phyloP scores from a whole-genome alignment of 1,284 basidiomycete species.

The Pseudozyma pruni region DNA sequence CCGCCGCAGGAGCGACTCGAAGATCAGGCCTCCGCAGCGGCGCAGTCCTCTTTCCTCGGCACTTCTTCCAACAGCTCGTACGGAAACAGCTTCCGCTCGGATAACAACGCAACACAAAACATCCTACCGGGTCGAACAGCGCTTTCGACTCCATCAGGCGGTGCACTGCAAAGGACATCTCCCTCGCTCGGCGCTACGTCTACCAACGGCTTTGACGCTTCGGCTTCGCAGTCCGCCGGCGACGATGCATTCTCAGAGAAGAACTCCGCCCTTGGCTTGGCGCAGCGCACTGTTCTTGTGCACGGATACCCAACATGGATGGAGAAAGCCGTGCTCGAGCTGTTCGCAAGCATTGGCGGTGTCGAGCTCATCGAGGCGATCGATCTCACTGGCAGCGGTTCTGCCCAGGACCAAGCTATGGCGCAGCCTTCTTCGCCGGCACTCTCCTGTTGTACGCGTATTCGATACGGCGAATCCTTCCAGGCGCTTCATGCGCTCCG shows the following conservation, averaged over 20 bases:
- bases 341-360: conserved; percentile 49
- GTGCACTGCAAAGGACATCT: conserved; percentile 13
- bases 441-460: conserved; percentile 41
- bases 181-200: conserved; percentile 16
- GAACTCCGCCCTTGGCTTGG: conserved; percentile 22
- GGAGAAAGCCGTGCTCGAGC: conserved; percentile 50
- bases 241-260: conserved; percentile 11
- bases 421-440: conserved; percentile 23
- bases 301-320: conserved; percentile 54
- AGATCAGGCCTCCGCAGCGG: conserved; percentile 32
- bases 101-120: conserved; percentile 9
- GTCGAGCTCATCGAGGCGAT: conserved; percentile 51
- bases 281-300: conserved; percentile 53
- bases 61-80: conserved; percentile 7
- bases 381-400: conserved; percentile 44
- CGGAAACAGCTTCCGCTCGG: conserved; percentile 13
- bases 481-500: conserved; percentile 57
- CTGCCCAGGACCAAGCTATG: conserved; percentile 34
- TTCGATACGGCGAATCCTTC: conserved; percentile 46
- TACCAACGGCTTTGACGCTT: conserved; percentile 1
- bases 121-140: conserved; percentile 16
- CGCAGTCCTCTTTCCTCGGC: conserved; percentile 19
- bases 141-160: conserved; percentile 12
- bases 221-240: conserved; percentile 1
- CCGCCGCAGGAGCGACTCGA: conserved; percentile 49